Percentiles rank a stretch among this genome's conserved stretches.
Conservation (phyloP, 495 filamentous ascomycete genomes). For the Penicillium soppii region DNA sequence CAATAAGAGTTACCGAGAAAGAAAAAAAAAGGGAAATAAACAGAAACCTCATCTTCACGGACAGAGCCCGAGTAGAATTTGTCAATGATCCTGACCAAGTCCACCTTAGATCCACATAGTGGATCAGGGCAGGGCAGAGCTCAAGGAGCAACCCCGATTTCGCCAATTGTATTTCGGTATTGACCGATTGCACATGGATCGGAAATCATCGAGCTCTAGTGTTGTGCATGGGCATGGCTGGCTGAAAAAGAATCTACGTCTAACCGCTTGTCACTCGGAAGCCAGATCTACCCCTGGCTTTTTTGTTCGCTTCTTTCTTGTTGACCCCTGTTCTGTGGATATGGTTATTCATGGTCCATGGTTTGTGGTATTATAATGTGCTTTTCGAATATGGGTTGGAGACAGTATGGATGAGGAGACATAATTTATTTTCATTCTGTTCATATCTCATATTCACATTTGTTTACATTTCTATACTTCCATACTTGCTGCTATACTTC, state of each 20-base stretch:
- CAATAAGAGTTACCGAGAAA: neutral
- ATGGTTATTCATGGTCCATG: slow-evolving; percentile 1
- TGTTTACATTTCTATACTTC: no score
- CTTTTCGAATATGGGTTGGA: neutral
- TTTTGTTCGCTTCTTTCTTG: slow-evolving; percentile 7
- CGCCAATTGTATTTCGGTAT: slow-evolving; percentile 13
- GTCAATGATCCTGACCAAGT: neutral
- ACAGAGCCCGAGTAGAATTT: slow-evolving; percentile 4
- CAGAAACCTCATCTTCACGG: slow-evolving; percentile 7
- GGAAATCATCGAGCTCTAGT: slow-evolving; percentile 16
- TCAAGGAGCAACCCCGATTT: slow-evolving; percentile 8
- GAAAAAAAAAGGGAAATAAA: neutral
- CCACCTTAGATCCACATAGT: neutral
- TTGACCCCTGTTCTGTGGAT: slow-evolving; percentile 5
- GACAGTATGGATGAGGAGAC: neutral
- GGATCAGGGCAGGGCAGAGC: slow-evolving; percentile 4
- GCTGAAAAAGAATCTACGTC: slow-evolving; percentile 24
- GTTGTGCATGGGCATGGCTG: slow-evolving; percentile 31
- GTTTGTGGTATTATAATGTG: slow-evolving; percentile 4
- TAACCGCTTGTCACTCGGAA: slow-evolving; percentile 27
- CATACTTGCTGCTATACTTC: no score
- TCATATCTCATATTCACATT: no score
- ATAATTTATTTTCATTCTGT: neutral
- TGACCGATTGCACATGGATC: slow-evolving; percentile 22
- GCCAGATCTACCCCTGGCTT: slow-evolving; percentile 24